phyloP scores from a whole-genome alignment of 345 rosid species.

The Zanthoxylum bungeanum region DNA sequence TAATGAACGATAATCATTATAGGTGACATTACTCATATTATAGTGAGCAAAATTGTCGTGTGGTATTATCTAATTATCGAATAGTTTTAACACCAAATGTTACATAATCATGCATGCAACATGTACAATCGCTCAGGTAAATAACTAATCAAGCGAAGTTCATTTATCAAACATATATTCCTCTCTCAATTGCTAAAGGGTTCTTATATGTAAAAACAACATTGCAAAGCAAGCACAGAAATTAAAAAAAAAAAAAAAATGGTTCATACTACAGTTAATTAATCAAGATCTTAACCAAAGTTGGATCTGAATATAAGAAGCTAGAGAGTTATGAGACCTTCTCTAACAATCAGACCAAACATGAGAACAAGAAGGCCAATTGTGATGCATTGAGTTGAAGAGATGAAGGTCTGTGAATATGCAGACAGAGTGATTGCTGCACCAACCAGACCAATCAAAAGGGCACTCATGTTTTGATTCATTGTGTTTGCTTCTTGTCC shows the following conservation, averaged over 20 bases:
- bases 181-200: not conserved
- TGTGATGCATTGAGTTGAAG: conserved; percentile 53
- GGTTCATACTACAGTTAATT: no score
- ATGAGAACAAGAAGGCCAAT: conserved; percentile 66
- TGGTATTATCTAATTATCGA: no score
- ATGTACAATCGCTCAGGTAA: no score
- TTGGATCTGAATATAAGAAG: no score
- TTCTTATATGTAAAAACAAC: not conserved
- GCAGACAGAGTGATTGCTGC: conserved; percentile 73
- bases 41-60: no score
- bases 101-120: no score
- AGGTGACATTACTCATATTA: no score
- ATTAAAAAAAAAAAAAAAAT: not conserved
- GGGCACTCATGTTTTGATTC: conserved; percentile 46
- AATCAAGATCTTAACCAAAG: not conserved
- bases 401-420: conserved; percentile 56
- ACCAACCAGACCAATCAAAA: conserved; percentile 66
- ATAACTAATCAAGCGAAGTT: not conserved
- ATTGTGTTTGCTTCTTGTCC: conserved; percentile 18
- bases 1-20: no score
- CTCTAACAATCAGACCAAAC: conserved; percentile 66
- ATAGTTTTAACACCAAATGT: no score
- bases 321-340: conserved; percentile 66
- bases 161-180: not conserved
- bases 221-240: not conserved